These are phyloP conservation scores for Vinca minor DNA, from an alignment of 257 asterid species.

Conservation along the genomic window DNA sequence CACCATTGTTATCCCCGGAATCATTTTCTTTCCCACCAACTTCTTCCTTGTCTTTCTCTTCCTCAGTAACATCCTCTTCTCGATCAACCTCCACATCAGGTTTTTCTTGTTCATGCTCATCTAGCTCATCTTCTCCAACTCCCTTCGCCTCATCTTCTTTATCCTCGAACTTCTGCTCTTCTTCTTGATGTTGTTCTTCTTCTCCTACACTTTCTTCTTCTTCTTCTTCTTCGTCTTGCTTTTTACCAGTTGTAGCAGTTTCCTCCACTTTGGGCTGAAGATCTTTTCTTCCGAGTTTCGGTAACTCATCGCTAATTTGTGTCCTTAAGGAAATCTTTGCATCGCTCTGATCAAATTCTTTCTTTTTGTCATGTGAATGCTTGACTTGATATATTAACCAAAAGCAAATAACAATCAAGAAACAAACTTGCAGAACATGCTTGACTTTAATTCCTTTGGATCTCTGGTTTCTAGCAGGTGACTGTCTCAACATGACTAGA, in stretches of 20 bases:
- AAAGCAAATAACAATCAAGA: slow-evolving; percentile 76
- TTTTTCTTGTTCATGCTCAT: slow-evolving; percentile 58
- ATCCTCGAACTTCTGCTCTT: slow-evolving; percentile 37
- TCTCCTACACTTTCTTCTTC: slow-evolving; percentile 42
- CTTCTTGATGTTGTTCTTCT: slow-evolving; percentile 37
- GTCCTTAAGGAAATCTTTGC: slow-evolving; percentile 22
- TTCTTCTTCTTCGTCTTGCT: slow-evolving; percentile 33
- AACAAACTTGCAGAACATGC: slow-evolving; percentile 58
- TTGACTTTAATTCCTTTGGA: slow-evolving; percentile 59
- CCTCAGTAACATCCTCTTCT: slow-evolving; percentile 41
- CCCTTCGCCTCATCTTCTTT: slow-evolving; percentile 40
- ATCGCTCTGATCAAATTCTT: slow-evolving; percentile 58
- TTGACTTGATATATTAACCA: slow-evolving; percentile 94
- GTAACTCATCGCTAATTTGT: slow-evolving; percentile 19
- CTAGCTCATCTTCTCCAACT: slow-evolving; percentile 38
- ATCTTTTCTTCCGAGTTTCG: slow-evolving; percentile 72
- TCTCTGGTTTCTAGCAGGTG: slow-evolving; percentile 69
- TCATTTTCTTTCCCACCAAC: slow-evolving; percentile 41
- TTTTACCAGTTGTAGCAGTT: slow-evolving; percentile 19
- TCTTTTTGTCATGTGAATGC: slow-evolving; percentile 71
- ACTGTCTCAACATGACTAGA: slow-evolving; percentile 63
- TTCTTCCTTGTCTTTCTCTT: slow-evolving; percentile 39
- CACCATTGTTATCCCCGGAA: slow-evolving; percentile 33
- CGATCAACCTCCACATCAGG: slow-evolving; percentile 42
- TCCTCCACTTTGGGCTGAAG: slow-evolving; percentile 34